Evolutionary conservation across 2,329 filamentous ascomycete genomes (phyloP).

Genomic region (Ceratocystis cacaofunesta): DNA sequence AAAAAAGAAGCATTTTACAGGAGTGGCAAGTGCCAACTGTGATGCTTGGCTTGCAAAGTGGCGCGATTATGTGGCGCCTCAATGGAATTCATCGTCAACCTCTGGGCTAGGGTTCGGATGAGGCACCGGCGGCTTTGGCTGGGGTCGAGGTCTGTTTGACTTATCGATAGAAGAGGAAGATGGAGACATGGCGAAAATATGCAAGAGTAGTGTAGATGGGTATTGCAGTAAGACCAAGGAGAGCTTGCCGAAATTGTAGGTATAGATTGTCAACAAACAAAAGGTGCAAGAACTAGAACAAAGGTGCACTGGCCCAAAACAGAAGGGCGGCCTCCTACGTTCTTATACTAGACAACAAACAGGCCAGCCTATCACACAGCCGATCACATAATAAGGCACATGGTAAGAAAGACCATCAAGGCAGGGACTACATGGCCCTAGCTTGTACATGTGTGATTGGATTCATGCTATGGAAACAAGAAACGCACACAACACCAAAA

Average conservation of each 20-base stretch:
- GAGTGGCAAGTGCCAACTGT: background rate
- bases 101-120: slow-evolving; percentile 21
- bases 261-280: background rate
- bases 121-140: slow-evolving; percentile 23
- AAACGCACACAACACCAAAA: background rate
- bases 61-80: background rate
- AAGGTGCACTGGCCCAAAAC: background rate
- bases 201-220: no score
- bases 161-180: background rate
- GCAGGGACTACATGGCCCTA: background rate
- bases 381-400: background rate
- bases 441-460: background rate
- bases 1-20: background rate
- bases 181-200: background rate
- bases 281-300: background rate
- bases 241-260: background rate
- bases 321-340: background rate
- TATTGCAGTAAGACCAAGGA: background rate
- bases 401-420: background rate
- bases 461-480: background rate
- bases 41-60: no score
- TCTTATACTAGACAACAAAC: background rate
- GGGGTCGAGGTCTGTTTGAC: slow-evolving; percentile 22
- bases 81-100: background rate
- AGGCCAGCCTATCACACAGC: background rate